Evolutionary conservation across 768 basidiomycete species (phyloP).

Genomic region (Lyophyllum shimeji): DNA sequence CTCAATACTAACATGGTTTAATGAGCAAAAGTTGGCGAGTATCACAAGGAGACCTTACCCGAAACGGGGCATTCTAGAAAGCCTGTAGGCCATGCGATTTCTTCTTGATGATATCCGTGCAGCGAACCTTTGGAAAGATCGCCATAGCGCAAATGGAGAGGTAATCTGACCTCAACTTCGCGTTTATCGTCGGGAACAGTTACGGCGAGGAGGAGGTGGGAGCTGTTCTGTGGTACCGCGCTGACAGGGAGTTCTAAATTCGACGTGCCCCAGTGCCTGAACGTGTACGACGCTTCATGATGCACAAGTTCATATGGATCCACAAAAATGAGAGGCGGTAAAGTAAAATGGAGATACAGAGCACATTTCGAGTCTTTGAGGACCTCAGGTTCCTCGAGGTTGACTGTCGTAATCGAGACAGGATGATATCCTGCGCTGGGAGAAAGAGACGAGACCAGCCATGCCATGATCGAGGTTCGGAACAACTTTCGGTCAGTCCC

Average conservation of each 20-base stretch:
- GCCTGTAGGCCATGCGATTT: slow-evolving; percentile 35
- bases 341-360: slow-evolving; percentile 35
- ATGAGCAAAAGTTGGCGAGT: neutral
- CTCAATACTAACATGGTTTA: neutral
- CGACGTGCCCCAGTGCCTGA: slow-evolving; percentile 39
- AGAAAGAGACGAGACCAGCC: slow-evolving; percentile 26
- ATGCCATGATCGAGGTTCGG: slow-evolving; percentile 17
- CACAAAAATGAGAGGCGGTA: slow-evolving; percentile 45
- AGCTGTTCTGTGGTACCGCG: slow-evolving; percentile 29
- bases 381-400: slow-evolving; percentile 12
- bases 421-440: slow-evolving; percentile 41
- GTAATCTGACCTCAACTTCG: slow-evolving; percentile 34
- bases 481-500: neutral
- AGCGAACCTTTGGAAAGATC: slow-evolving; percentile 18
- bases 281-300: slow-evolving; percentile 34
- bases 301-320: slow-evolving; percentile 49
- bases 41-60: slow-evolving; percentile 18
- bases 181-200: slow-evolving; percentile 4
- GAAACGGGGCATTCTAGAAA: slow-evolving; percentile 37
- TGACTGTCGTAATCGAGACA: slow-evolving; percentile 28
- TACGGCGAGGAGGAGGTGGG: slow-evolving; percentile 25
- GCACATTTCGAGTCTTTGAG: slow-evolving; percentile 27
- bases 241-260: slow-evolving; percentile 47
- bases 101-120: slow-evolving; percentile 24
- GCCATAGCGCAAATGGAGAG: slow-evolving; percentile 49